Base-by-base conservation (phyloP, 1,284 basidiomycete species). In the Bjerkandera adusta region DNA sequence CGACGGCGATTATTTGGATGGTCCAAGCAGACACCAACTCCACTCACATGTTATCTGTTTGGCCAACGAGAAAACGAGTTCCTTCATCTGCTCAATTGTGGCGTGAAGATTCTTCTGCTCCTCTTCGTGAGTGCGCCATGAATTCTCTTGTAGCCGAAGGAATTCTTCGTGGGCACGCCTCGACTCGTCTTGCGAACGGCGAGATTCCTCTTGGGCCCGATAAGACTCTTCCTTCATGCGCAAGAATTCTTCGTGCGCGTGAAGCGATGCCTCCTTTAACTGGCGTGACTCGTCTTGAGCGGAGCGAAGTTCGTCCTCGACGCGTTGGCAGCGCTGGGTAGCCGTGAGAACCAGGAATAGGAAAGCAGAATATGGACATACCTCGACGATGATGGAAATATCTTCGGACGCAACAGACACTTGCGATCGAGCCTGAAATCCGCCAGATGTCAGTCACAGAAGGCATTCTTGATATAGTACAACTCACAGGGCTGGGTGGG, bases 31-130 rank as follows among this genome's bases (percentile, higher is more conserved):
- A 42, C 24, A 41, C 21, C 8, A 43, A 29, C 7, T 12, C 33
- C 8, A 29, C 39, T 7, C 12, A 48, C 46, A 22, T 7, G 33
- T 20, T 18, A 25, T 21, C 21, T 43, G 43, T 38, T 35, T 40
- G 24, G 32, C 36, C 8, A 36, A 32, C 18, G 29, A 33, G 16
- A 32, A 11, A 20, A 48, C 34, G 21, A 48, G 7, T 3, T 48
- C 40, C 36, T 41, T 48, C 46, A 48, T 48, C 39, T 42, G 36
- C 7, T 29, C 34, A n/a, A 48, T 22, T 11, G 25, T 48, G 12
- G 16, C 34, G 11, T 15, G 18, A 3, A 48, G 40, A 6, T 42
- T 40, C 16, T 36, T 22, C 35, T 48, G 15, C 41, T 43, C 32
- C 18, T 47, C 46, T 4, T 42, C 40, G 4, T n/a, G 13, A n/a